phyloP scores from a whole-genome alignment of 345 rosid genomes.

The Syzygium aqueum region DNA sequence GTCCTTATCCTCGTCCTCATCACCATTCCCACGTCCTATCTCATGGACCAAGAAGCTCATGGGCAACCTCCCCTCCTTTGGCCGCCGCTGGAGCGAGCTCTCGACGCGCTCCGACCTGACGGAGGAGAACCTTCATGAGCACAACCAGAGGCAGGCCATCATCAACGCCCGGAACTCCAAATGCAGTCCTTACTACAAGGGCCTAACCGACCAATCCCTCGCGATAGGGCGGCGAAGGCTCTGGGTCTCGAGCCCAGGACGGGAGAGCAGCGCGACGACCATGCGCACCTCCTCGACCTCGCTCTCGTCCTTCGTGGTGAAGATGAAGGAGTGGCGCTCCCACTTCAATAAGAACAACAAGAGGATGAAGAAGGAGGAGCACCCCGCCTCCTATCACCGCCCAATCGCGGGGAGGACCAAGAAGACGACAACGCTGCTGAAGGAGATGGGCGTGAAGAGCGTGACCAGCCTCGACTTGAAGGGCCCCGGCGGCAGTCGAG shows the following conservation, averaged over 20 bases:
- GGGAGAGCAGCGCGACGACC: constrained; percentile 26
- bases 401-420: no score
- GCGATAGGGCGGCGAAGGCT: not conserved
- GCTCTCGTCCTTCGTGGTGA: constrained; percentile 13
- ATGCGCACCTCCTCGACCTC: constrained; percentile 15
- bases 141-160: constrained; percentile 22
- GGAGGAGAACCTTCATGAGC: constrained; percentile 32
- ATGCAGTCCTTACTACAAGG: constrained; percentile 55
- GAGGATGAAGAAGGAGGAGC: not conserved
- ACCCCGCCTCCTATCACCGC: not conserved
- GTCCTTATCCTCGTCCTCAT: not conserved
- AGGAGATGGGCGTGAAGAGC: not conserved
- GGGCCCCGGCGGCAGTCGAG: not conserved
- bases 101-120: constrained; percentile 19
- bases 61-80: not conserved
- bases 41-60: not conserved
- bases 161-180: constrained; percentile 8
- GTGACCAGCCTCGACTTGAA: not conserved
- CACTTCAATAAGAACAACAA: constrained; percentile 9
- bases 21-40: not conserved
- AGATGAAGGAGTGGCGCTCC: constrained; percentile 30
- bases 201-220: constrained; percentile 36
- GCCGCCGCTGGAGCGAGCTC: not conserved
- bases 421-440: not conserved
- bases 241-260: constrained; percentile 22